Evolutionary conservation across 768 basidiomycete species (phyloP).

Genomic region (Tremella fuciformis): DNA sequence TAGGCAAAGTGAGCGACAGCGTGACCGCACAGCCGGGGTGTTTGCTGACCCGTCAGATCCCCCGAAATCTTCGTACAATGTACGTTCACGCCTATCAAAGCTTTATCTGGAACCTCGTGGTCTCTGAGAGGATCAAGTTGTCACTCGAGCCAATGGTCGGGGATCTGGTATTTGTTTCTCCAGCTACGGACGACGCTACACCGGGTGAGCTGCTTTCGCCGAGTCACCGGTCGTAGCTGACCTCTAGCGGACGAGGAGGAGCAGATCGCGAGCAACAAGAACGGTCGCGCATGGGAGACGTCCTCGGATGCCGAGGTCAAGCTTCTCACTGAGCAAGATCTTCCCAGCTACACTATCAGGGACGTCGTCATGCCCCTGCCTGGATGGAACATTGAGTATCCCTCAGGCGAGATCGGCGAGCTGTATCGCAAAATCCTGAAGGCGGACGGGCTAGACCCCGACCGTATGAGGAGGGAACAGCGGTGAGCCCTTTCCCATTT

Average conservation of each 20-base stretch:
- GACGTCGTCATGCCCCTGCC: slow-evolving; percentile 98
- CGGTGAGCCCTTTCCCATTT: slow-evolving; percentile 59
- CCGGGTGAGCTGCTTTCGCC: background rate
- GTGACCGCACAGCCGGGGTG: background rate
- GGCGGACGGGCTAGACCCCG: slow-evolving; percentile 81
- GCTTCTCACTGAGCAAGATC: slow-evolving; percentile 71
- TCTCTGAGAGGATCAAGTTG: slow-evolving; percentile 82
- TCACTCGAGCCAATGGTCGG: slow-evolving; percentile 74
- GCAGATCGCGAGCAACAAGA: slow-evolving; percentile 4
- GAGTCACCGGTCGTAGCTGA: background rate
- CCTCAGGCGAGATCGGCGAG: slow-evolving; percentile 81
- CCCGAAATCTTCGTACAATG: slow-evolving; percentile 89
- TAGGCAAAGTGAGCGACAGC: slow-evolving; percentile 66
- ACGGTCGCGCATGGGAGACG: slow-evolving; percentile 41
- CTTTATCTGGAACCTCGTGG: slow-evolving; percentile 96
- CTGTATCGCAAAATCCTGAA: slow-evolving; percentile 75
- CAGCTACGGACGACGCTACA: background rate
- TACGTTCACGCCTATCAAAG: slow-evolving; percentile 98
- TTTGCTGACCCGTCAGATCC: slow-evolving; percentile 63
- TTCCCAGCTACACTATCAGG: slow-evolving; percentile 75
- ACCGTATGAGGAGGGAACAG: slow-evolving; percentile 81
- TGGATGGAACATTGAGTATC: slow-evolving; percentile 89
- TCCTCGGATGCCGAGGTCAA: slow-evolving; percentile 61
- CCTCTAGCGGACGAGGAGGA: background rate
- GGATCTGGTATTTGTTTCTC: slow-evolving; percentile 76